These are phyloP conservation scores for Pseudozyma tsukubaensis DNA, from an alignment of 1,284 basidiomycete genomes.

Conservation along the genomic window DNA sequence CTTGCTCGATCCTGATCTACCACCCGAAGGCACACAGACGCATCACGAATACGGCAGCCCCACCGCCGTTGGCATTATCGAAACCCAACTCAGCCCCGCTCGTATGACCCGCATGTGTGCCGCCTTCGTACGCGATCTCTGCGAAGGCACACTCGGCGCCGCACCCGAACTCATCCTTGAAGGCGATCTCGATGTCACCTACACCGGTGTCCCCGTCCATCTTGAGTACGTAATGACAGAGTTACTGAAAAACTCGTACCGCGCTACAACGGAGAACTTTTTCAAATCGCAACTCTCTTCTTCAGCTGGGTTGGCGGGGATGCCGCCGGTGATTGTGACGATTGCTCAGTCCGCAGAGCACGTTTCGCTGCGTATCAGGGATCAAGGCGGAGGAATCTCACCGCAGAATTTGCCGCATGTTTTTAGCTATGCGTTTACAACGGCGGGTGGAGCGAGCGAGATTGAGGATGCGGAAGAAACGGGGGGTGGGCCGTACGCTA, in stretches of 20 bases:
- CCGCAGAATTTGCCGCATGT: constrained; percentile 80
- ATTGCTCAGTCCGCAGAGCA: constrained; percentile 75
- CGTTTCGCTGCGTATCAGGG: constrained; percentile 82
- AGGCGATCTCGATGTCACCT: constrained; percentile 52
- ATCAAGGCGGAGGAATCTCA: constrained; percentile 85
- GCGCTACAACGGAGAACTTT: constrained; percentile 75
- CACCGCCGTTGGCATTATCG: constrained; percentile 63
- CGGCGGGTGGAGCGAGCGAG: constrained; percentile 75
- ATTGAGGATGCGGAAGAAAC: constrained; percentile 75
- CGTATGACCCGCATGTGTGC: constrained; percentile 70
- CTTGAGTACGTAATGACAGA: constrained; percentile 82
- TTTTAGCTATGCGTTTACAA: constrained; percentile 91
- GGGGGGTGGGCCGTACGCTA: constrained; percentile 78
- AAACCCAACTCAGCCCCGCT: constrained; percentile 62
- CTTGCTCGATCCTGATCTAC: constrained; percentile 41
- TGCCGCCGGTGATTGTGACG: constrained; percentile 77
- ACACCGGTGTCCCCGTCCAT: constrained; percentile 86
- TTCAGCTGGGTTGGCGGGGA: constrained; percentile 42
- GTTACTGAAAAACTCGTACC: constrained; percentile 83
- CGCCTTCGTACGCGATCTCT: constrained; percentile 83
- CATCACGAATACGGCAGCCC: constrained; percentile 50
- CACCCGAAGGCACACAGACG: constrained; percentile 24
- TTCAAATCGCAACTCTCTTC: constrained; percentile 38
- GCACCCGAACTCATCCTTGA: constrained; percentile 72
- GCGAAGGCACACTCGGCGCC: constrained; percentile 84